Evolutionary conservation across 352 stramenopile genomes (phyloP), one percentile per base, ranked within the genome.

Genomic region (Thalassiosira pacifica): DNA sequence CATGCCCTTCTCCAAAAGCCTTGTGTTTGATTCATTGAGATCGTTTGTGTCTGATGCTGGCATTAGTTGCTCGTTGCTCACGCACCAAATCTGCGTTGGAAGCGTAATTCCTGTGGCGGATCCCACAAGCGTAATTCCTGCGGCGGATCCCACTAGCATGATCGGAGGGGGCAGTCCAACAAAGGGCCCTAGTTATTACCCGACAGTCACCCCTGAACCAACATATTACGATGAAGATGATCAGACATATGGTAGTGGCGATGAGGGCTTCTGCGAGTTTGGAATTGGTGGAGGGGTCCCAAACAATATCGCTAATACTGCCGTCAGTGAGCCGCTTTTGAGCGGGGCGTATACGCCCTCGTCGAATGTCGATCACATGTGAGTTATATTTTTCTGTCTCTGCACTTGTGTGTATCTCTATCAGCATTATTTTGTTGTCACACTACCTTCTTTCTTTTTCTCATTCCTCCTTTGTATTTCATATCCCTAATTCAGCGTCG

Each of bases 311-410:
- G 34, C 1, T 1, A 27, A 48, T 26, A 19, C 5, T 34, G 16
- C 71, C 26, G 45, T 24, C 57, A 59, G 19, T 59, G 32, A 32
- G 1, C 60, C 60, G 22, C 34, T 90, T 2, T 37, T 83, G 2
- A 31, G 55, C 1, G 72, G 71, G 9, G 64, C 72, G 5, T 90
- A 90, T 31, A 59, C 32, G 8, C 75, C 79, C 3, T 82, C 72
- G 26, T 86, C 70, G 26, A 86, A 87, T 73, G 66, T 90, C 24
- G 79, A 90, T 76, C 76, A 86, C 52, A 82, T 90, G 84, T 90
- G 67, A 86, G 84, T 73, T 32, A n/a, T 24, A 69, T 45, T 57
- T 22, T n/a, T 64, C 2, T 24, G 40, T 10, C n/a, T 66, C 67
- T 73, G 18, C 24, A 22, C 34, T 2, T 66, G 29, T n/a, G n/a